phyloP scores from a whole-genome alignment of 768 basidiomycete genomes.

The Suillus spraguei region DNA sequence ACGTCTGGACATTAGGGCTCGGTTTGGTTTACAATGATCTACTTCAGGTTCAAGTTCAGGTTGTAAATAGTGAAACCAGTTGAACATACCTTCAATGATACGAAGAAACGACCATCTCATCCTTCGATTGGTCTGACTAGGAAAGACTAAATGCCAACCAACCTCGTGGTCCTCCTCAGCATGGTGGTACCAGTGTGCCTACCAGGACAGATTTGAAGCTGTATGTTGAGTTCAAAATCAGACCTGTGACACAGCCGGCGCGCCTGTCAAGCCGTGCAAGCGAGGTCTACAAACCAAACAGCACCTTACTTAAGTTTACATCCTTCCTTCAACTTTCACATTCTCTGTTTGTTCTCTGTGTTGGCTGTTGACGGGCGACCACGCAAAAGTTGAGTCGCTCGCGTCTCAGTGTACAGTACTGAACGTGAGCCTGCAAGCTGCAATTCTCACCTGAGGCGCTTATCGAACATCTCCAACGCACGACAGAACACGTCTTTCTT shows the following conservation, averaged over 20 bases:
- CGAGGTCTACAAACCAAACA: constrained; percentile 24
- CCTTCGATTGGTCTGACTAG: background rate
- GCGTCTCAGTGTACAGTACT: constrained; percentile 28
- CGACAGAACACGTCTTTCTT: constrained; percentile 39
- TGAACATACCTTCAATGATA: background rate
- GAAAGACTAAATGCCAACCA: no score
- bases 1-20: background rate
- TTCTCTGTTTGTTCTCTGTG: constrained; percentile 28
- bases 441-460: constrained; percentile 35
- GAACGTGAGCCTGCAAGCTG: constrained; percentile 34
- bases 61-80: background rate
- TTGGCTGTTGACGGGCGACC: constrained; percentile 39
- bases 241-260: constrained; percentile 32
- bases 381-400: constrained; percentile 32
- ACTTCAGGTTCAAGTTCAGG: background rate
- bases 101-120: background rate
- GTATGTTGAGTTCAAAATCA: constrained; percentile 37
- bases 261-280: constrained; percentile 16
- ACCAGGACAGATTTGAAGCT: background rate
- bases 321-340: constrained; percentile 17
- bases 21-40: background rate
- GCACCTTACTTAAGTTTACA: constrained; percentile 22
- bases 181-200: no score
- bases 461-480: constrained; percentile 38
- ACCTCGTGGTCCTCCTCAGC: no score